Conservation (phyloP, 371 early-diverging fungal species). For the Syncephalastrum contaminatum region DNA sequence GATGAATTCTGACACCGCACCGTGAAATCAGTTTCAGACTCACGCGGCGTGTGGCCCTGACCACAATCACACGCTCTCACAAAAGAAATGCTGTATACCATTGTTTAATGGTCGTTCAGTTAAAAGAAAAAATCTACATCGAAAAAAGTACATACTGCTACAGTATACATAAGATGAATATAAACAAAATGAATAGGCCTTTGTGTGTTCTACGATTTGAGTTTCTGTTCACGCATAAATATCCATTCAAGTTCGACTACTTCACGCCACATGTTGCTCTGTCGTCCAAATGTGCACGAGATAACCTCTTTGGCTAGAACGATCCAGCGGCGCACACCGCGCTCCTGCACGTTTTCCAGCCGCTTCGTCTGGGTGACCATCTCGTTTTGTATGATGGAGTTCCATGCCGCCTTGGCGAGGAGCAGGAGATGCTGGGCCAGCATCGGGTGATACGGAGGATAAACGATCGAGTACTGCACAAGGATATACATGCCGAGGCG, state of each 20-base stretch:
- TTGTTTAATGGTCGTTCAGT: too few relatives aligned
- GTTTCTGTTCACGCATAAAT: constrained; percentile 44
- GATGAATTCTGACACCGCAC: too few relatives aligned
- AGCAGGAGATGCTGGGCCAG: constrained; percentile 64
- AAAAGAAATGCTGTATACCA: too few relatives aligned
- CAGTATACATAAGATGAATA: too few relatives aligned
- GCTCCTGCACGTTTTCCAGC: constrained; percentile 37
- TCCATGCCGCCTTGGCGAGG: constrained; percentile 69
- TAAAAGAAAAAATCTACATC: too few relatives aligned
- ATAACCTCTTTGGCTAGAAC: constrained; percentile 36
- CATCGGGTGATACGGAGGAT: constrained; percentile 75
- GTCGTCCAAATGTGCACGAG: constrained; percentile 32
- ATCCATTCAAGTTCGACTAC: constrained; percentile 46
- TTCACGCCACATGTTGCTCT: constrained; percentile 43
- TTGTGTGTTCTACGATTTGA: constrained; percentile 8
- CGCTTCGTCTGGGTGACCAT: constrained; percentile 12
- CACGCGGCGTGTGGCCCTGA: too few relatives aligned
- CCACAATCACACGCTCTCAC: too few relatives aligned
- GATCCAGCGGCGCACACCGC: constrained; percentile 45
- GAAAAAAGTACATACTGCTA: too few relatives aligned
- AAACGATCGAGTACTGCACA: constrained; percentile 65
- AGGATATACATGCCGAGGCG: constrained; percentile 61
- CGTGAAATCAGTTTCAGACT: too few relatives aligned
- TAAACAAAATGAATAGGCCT: too few relatives aligned
- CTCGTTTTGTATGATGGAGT: constrained; percentile 43